Percentiles rank a stretch among this genome's conserved stretches.
These are phyloP conservation scores for Domatiomyces globalis DNA, from an alignment of 2,329 filamentous ascomycete genomes.

Conservation along the genomic window DNA sequence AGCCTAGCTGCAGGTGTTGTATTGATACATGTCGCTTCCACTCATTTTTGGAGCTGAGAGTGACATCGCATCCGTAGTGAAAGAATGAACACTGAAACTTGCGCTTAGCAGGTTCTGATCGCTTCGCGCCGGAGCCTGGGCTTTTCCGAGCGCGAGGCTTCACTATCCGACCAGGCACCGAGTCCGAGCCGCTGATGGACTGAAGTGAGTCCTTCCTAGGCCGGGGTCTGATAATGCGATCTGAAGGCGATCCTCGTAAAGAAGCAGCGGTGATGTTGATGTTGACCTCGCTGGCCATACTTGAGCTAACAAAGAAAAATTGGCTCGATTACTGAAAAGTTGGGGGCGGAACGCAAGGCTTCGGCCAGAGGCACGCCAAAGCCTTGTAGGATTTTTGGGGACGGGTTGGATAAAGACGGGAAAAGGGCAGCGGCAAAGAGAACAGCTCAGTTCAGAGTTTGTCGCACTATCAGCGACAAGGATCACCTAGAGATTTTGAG, in stretches of 20 bases:
- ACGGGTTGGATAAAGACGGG: too few species aligned
- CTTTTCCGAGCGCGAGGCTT: conserved; percentile 19
- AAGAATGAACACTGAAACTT: conserved; percentile 67
- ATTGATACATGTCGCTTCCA: conserved; percentile 83
- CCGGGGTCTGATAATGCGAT: conserved; percentile 16
- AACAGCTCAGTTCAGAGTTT: neutral
- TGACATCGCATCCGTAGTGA: conserved; percentile 59
- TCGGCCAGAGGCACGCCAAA: neutral
- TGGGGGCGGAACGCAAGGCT: neutral
- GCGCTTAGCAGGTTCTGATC: conserved; percentile 18
- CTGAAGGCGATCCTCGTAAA: conserved; percentile 14
- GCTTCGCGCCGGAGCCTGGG: conserved; percentile 17
- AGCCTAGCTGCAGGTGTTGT: conserved; percentile 61
- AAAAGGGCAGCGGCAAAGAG: too few species aligned
- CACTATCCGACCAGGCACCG: conserved; percentile 16
- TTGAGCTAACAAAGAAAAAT: neutral
- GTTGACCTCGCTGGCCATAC: conserved; percentile 12
- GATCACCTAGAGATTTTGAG: neutral
- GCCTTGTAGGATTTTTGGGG: neutral
- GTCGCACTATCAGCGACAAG: too few species aligned
- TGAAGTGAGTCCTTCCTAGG: conserved; percentile 18
- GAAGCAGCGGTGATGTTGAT: conserved; percentile 13
- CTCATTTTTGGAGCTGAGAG: conserved; percentile 74
- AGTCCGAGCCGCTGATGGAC: conserved; percentile 14
- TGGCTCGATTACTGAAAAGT: neutral